These are phyloP conservation scores for Hyphopichia wangnamkhiaoensis DNA, from an alignment of 1,139 yeast genomes.

Conservation along the genomic window DNA sequence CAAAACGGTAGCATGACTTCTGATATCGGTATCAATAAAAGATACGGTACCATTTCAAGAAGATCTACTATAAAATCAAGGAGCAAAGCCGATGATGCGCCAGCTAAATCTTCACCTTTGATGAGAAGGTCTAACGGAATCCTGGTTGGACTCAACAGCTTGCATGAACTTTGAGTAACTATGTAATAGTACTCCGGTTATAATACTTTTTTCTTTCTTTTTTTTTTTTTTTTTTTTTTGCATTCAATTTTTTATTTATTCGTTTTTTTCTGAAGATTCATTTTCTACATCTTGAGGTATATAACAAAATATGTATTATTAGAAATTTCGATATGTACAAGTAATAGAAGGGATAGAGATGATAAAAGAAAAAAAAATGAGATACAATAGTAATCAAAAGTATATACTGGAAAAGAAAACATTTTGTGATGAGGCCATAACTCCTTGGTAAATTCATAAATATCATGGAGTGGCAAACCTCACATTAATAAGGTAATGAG, in stretches of 20 bases:
- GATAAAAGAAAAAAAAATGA: background rate
- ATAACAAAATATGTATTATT: too few relatives aligned
- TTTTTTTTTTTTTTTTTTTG: too few relatives aligned
- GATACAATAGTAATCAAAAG: background rate
- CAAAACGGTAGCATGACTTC: constrained; percentile 11
- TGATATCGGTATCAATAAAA: constrained; percentile 17
- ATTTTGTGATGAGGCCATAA: too few relatives aligned
- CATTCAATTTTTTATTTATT: too few relatives aligned
- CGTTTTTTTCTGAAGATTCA: too few relatives aligned
- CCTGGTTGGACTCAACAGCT: constrained; percentile 14
- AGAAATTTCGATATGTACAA: background rate
- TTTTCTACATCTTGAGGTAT: too few relatives aligned
- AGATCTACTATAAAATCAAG: constrained; percentile 2
- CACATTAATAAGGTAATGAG: background rate
- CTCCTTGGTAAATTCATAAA: too few relatives aligned
- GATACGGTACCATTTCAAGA: constrained; percentile 21
- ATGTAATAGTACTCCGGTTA: background rate
- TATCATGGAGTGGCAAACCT: background rate
- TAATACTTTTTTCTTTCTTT: too few relatives aligned
- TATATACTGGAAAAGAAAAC: too few relatives aligned
- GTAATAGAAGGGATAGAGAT: too few relatives aligned
- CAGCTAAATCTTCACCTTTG: constrained; percentile 16
- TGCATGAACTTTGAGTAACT: constrained; percentile 8
- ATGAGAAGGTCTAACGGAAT: constrained; percentile 22
- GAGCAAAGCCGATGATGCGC: constrained; percentile 9